These are phyloP conservation scores for Trichoderma sp. DNA, from an alignment of 2,329 filamentous ascomycete species.

Conservation along the genomic window DNA sequence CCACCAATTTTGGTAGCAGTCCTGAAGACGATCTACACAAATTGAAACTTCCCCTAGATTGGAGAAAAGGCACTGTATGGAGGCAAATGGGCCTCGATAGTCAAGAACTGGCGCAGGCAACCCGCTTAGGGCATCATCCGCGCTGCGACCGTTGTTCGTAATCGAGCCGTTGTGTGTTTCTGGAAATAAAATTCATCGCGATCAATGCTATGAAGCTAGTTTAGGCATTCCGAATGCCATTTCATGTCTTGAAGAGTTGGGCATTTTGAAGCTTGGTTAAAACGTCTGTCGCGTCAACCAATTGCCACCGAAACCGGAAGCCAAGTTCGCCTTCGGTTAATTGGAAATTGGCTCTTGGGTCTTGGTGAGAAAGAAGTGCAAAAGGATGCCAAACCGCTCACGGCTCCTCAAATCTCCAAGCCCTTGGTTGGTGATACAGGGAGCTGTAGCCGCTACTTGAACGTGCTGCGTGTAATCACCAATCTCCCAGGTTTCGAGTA, in stretches of 20 bases:
- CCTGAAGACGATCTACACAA: not conserved
- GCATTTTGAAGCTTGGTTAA: not conserved
- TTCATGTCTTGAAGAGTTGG: too few relatives aligned
- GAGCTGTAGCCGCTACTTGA: not conserved
- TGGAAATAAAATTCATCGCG: not conserved
- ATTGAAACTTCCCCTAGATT: not conserved
- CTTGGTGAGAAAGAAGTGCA: constrained; percentile 22
- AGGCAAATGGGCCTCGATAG: constrained; percentile 12
- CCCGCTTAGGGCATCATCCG: not conserved
- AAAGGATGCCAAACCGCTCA: not conserved
- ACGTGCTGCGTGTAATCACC: not conserved
- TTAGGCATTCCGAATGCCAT: not conserved
- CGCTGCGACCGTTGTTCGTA: not conserved
- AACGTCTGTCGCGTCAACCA: not conserved
- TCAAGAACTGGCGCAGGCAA: constrained; percentile 9
- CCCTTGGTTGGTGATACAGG: too few relatives aligned
- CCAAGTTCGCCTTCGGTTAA: constrained; percentile 20
- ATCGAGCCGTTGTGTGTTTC: not conserved
- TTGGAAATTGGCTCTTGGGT: constrained; percentile 10
- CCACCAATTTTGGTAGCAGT: not conserved
- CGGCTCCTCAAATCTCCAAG: not conserved
- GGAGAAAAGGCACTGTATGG: constrained; percentile 16
- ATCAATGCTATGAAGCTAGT: not conserved
- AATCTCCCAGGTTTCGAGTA: not conserved
- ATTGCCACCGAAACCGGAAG: constrained; percentile 15